Percentiles rank a stretch among this genome's conserved stretches.
Evolutionary conservation across 495 filamentous ascomycete genomes (phyloP).

Genomic region (Daldinia caldariorum): DNA sequence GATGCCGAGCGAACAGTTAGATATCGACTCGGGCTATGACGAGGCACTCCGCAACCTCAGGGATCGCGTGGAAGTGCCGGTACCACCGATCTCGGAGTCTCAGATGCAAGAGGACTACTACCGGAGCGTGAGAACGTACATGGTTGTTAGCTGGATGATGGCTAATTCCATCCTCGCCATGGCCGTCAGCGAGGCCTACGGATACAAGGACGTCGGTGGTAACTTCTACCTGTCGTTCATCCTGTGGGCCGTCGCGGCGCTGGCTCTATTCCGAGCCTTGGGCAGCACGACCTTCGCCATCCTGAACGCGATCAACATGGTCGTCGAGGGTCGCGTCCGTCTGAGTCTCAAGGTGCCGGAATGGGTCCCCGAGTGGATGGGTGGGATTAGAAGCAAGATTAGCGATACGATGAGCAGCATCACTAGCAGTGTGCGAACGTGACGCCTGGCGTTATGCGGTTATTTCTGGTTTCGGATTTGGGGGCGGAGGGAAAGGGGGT

Average conservation of each 20-base stretch:
- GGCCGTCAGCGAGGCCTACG: slow-evolving; percentile 90
- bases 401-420: slow-evolving; percentile 55
- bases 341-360: slow-evolving; percentile 62
- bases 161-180: slow-evolving; percentile 92
- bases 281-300: slow-evolving; percentile 84
- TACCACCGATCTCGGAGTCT: slow-evolving; percentile 68
- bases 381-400: slow-evolving; percentile 53
- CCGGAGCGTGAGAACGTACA: slow-evolving; percentile 95
- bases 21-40: slow-evolving; percentile 98
- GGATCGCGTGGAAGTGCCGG: slow-evolving; percentile 85
- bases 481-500: neutral
- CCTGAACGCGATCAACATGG: slow-evolving; percentile 80
- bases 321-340: slow-evolving; percentile 86
- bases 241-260: slow-evolving; percentile 86
- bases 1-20: slow-evolving; percentile 97
- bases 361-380: slow-evolving; percentile 62
- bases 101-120: slow-evolving; percentile 99
- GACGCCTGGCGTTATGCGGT: neutral
- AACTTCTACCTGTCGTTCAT: slow-evolving; percentile 96
- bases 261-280: slow-evolving; percentile 85
- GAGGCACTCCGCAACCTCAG: slow-evolving; percentile 95
- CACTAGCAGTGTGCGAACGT: slow-evolving; percentile 49
- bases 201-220: slow-evolving; percentile 68
- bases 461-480: neutral
- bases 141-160: slow-evolving; percentile 97